These are phyloP conservation scores for Chlorella sorokiniana DNA, from an alignment of 139 green algal species.

Conservation along the genomic window DNA sequence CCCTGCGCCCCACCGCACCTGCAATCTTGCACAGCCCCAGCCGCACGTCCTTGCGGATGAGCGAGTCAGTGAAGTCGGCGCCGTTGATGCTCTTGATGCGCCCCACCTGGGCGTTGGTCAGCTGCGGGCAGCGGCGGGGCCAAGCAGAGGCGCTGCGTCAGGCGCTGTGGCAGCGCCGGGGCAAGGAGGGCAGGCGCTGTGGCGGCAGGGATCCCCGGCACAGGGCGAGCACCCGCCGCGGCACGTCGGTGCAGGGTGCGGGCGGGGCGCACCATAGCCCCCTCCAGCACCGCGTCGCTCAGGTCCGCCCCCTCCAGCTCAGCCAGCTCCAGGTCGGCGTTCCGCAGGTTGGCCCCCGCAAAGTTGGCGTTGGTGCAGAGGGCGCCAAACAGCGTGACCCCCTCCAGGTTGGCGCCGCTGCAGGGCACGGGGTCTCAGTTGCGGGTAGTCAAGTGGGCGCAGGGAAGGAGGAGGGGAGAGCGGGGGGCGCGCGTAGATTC, in stretches of 20 bases:
- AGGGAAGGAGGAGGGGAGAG: background rate
- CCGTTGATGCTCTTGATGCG: constrained; percentile 50
- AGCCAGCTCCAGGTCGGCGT: constrained; percentile 73
- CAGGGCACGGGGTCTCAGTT: background rate
- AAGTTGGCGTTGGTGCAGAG: constrained; percentile 73
- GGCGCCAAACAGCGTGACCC: constrained; percentile 61
- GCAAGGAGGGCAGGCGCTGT: no score
- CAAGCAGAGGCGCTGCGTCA: background rate
- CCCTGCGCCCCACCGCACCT: background rate
- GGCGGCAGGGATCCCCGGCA: no score
- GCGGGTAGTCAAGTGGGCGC: background rate
- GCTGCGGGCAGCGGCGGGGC: constrained; percentile 10
- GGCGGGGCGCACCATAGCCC: constrained; percentile 77
- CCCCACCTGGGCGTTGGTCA: constrained; percentile 72
- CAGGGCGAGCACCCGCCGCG: no score
- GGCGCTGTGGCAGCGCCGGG: no score
- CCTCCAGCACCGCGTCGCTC: constrained; percentile 72
- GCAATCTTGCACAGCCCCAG: constrained; percentile 71
- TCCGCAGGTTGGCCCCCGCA: constrained; percentile 65
- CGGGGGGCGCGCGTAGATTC: background rate
- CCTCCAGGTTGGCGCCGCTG: constrained; percentile 59
- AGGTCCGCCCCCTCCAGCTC: constrained; percentile 83
- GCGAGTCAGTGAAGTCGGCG: constrained; percentile 67
- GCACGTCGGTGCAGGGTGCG: no score
- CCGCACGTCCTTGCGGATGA: constrained; percentile 72